Conservation (phyloP, 169 alveolate species). For the Miamiensis avidus region DNA sequence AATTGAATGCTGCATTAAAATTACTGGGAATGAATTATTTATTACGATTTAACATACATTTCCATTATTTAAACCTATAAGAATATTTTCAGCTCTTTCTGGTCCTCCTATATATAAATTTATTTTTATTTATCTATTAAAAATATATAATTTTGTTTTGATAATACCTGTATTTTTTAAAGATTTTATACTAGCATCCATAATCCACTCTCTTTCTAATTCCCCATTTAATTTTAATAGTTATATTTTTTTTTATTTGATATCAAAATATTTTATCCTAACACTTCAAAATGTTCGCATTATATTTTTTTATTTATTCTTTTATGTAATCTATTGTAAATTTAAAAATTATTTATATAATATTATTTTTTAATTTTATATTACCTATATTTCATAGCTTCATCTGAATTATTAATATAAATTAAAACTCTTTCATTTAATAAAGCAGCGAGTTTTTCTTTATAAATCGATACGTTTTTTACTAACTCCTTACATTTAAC, state of each 20-base stretch:
- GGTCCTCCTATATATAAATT: constrained; percentile 76
- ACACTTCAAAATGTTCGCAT: constrained; percentile 85
- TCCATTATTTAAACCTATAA: constrained; percentile 93
- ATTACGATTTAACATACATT: constrained; percentile 84
- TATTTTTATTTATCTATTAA: too few relatives aligned
- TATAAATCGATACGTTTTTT: constrained; percentile 91
- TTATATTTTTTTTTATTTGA: constrained; percentile 76
- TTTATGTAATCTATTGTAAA: constrained; percentile 82
- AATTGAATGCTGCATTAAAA: constrained; percentile 78
- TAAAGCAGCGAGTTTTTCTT: constrained; percentile 91
- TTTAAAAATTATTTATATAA: constrained; percentile 7
- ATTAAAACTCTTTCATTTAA: constrained; percentile 82
- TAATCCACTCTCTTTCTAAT: constrained; percentile 90
- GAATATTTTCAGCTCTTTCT: constrained; percentile 47
- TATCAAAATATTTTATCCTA: constrained; percentile 83
- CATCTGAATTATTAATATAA: constrained; percentile 49
- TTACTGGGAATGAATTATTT: constrained; percentile 92
- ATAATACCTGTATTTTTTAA: constrained; percentile 81
- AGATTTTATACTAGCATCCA: constrained; percentile 83
- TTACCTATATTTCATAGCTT: constrained; percentile 18
- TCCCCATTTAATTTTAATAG: constrained; percentile 80
- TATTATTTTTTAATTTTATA: too few relatives aligned
- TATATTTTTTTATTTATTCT: constrained; percentile 85
- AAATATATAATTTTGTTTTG: too few relatives aligned
- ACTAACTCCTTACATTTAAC: constrained; percentile 90